Base-by-base conservation (phyloP, 495 filamentous ascomycete genomes). In the Aspergillus leporis region DNA sequence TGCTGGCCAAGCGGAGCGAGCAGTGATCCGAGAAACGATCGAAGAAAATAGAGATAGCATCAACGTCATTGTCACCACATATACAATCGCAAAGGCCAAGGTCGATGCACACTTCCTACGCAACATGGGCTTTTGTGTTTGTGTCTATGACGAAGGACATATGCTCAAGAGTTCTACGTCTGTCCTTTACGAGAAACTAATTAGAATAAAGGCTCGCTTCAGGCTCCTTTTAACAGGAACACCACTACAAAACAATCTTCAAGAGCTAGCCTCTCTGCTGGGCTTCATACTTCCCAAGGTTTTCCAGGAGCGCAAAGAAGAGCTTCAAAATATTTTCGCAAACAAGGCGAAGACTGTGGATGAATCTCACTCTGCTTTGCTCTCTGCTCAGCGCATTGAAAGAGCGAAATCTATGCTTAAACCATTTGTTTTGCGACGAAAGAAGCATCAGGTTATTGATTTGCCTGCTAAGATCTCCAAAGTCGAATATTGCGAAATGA, bases 361-460 rank as follows among this genome's bases (percentile, higher is more conserved):
- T 53, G 85, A 89, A 56, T 76, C 76, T 0, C 86, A 87, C 64
- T 86, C 86, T 3, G 87, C 91, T 6, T 78, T 98, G 4, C 76
- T 98, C 3, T 94, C 92, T 0, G 84, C 83, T 6, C 90, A 96
- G 69, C 87, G 94, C 5, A 94, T 97, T 50, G 81, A 83, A 21
- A 82, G 92, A 32, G 94, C 94, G 0, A 87, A 91, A 46, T 90
- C 91, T 0, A 97, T 98, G 81, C 86, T 98, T 70, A 90, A 93
- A 36, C 94, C 94, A 0, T 98, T 98, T 68, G 90, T 98, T 23
- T 76, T 98, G 0, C 91, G 95, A 38, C 83, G 94, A 5, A 93
- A 94, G 76, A 98, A 98, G 74, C 87, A 90, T 46, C 92, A 97
- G 62, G 95, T 98, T n/a, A 80, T 97, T 12, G 86, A 94, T 60